A percentile compares a stretch with the other conserved stretches of the same genome.
Conservation (phyloP, 2,329 filamentous ascomycete genomes). For the Cryphonectria parasitica region DNA sequence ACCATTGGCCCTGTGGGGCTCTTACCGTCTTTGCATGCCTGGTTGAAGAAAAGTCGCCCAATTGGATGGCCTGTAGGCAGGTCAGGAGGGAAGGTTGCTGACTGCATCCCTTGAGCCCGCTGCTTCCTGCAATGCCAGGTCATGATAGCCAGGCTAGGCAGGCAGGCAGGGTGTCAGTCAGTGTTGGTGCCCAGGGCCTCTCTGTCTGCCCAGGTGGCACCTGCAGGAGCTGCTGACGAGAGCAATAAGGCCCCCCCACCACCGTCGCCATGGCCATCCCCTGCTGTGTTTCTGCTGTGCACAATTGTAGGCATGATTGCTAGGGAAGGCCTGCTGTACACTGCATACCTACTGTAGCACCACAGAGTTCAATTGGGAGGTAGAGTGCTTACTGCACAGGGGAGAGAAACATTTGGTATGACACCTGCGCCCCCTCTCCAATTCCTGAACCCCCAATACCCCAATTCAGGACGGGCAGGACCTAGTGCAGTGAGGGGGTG, state of each 20-base stretch:
- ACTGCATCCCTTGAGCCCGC: not conserved
- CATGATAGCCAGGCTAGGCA: not conserved
- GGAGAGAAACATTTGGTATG: not conserved
- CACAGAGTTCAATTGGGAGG: not conserved
- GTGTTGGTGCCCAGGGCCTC: not conserved
- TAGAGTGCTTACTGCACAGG: not conserved
- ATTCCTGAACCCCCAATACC: too few relatives aligned
- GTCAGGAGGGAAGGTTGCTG: not conserved
- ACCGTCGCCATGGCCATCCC: too few relatives aligned
- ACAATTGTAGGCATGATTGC: not conserved
- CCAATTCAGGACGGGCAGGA: not conserved
- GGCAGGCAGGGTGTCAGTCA: too few relatives aligned
- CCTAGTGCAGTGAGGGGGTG: too few relatives aligned
- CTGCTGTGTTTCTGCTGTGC: not conserved
- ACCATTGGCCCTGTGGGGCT: not conserved
- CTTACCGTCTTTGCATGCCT: not conserved
- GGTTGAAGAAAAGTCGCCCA: not conserved
- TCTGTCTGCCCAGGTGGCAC: not conserved
- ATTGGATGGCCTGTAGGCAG: not conserved
- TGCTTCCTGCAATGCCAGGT: not conserved
- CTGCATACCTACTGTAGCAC: too few relatives aligned
- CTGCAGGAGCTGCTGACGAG: conserved; percentile 3
- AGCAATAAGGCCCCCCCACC: not conserved
- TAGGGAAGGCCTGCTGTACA: not conserved
- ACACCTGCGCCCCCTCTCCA: too few relatives aligned